These are phyloP conservation scores for Teratosphaeriaceae sp. DNA, from an alignment of 2,329 filamentous ascomycete genomes.

Conservation along the genomic window DNA sequence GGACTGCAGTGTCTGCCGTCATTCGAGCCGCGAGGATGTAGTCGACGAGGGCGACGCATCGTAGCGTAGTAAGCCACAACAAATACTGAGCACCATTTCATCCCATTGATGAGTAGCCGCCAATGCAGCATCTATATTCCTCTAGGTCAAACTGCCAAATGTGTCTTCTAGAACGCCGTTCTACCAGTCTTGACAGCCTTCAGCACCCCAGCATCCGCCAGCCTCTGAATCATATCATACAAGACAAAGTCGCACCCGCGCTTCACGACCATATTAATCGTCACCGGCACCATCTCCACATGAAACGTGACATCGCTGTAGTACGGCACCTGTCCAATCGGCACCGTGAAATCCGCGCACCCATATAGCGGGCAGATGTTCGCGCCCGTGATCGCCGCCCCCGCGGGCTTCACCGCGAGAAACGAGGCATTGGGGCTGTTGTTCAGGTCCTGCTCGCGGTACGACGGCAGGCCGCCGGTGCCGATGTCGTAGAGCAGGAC, in stretches of 20 bases:
- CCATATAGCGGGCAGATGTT: constrained; percentile 9
- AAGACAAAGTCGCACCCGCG: constrained; percentile 40
- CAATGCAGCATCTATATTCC: no score
- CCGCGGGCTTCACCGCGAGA: not conserved
- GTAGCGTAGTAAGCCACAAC: no score
- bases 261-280: constrained; percentile 37
- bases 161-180: constrained; percentile 28
- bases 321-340: constrained; percentile 39
- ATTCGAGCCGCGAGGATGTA: no score
- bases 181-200: constrained; percentile 35
- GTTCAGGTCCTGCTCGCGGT: constrained; percentile 3
- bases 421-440: constrained; percentile 3
- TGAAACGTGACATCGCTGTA: constrained; percentile 34
- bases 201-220: constrained; percentile 35
- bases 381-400: not conserved
- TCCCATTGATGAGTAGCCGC: no score
- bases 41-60: no score
- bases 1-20: no score
- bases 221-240: constrained; percentile 35
- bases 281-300: constrained; percentile 38
- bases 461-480: constrained; percentile 30
- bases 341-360: constrained; percentile 37
- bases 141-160: no score
- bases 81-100: no score
- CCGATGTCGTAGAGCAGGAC: constrained; percentile 39